Evolutionary conservation across 2,329 filamentous ascomycete species (phyloP).

Genomic region (Fusarium brachygibbosum): DNA sequence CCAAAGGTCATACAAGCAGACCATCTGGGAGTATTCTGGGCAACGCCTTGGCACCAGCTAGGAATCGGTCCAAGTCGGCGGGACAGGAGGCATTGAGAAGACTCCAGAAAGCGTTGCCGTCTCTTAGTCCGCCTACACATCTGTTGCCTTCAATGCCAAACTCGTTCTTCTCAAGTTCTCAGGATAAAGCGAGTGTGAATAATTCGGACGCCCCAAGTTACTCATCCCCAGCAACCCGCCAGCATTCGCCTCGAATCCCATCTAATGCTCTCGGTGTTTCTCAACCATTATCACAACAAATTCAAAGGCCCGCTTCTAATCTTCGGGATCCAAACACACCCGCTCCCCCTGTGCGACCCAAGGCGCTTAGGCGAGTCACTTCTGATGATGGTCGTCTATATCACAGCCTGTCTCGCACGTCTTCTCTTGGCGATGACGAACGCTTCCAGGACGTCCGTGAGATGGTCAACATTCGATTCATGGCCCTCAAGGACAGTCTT

Average conservation of each 20-base stretch:
- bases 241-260: constrained; percentile 12
- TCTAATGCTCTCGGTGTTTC: constrained; percentile 12
- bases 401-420: constrained; percentile 80
- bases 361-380: constrained; percentile 52
- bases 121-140: constrained; percentile 56
- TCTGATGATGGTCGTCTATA: constrained; percentile 82
- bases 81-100: constrained; percentile 70
- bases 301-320: constrained; percentile 15
- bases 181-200: constrained; percentile 43
- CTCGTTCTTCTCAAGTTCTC: constrained; percentile 57
- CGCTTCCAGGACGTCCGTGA: constrained; percentile 84
- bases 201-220: constrained; percentile 8
- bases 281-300: constrained; percentile 29
- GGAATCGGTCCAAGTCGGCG: constrained; percentile 67
- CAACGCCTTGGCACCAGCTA: constrained; percentile 61
- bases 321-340: constrained; percentile 4
- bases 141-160: constrained; percentile 59
- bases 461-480: constrained; percentile 89
- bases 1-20: constrained; percentile 40
- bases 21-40: constrained; percentile 56
- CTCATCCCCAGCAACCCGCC: constrained; percentile 18
- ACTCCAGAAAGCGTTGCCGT: constrained; percentile 69
- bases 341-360: constrained; percentile 42
- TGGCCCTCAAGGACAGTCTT: constrained; percentile 89
- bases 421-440: constrained; percentile 86